phyloP scores from a whole-genome alignment of 192 early-diverging fungal species.

The Backusella morwellensis region DNA sequence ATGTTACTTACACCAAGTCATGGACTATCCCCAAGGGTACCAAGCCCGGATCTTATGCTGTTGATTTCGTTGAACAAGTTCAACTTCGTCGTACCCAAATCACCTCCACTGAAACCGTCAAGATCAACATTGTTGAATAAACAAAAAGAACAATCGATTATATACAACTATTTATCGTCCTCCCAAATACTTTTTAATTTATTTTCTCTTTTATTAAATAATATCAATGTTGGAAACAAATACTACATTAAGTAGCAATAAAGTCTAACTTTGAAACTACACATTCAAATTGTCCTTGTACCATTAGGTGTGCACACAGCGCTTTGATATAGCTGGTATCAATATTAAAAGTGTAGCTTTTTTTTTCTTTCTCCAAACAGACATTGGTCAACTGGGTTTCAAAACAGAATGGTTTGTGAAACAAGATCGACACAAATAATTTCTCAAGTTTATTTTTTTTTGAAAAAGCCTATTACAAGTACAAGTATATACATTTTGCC shows the following conservation, averaged over 20 bases:
- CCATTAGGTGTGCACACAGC: not conserved
- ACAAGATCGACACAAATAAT: no score
- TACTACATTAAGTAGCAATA: not conserved
- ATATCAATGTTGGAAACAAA: not conserved
- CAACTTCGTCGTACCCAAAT: slow-evolving; percentile 27
- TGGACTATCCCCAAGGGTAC: slow-evolving; percentile 31
- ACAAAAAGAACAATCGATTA: not conserved
- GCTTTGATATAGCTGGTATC: not conserved
- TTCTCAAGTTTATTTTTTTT: no score
- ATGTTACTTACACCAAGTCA: slow-evolving; percentile 26
- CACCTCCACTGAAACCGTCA: slow-evolving; percentile 27
- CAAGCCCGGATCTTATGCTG: slow-evolving; percentile 36
- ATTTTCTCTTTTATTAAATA: not conserved
- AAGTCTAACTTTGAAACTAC: not conserved
- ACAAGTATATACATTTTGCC: no score
- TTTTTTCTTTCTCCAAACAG: no score
- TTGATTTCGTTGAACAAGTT: slow-evolving; percentile 25
- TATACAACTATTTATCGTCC: not conserved
- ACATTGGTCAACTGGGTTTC: no score
- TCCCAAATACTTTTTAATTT: not conserved
- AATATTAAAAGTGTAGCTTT: not conserved
- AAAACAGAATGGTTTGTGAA: no score
- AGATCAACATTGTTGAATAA: slow-evolving; percentile 33
- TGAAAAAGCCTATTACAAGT: no score
- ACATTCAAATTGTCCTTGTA: not conserved